Base-by-base conservation (phyloP, 495 filamentous ascomycete species). In the Tuber indicum region DNA sequence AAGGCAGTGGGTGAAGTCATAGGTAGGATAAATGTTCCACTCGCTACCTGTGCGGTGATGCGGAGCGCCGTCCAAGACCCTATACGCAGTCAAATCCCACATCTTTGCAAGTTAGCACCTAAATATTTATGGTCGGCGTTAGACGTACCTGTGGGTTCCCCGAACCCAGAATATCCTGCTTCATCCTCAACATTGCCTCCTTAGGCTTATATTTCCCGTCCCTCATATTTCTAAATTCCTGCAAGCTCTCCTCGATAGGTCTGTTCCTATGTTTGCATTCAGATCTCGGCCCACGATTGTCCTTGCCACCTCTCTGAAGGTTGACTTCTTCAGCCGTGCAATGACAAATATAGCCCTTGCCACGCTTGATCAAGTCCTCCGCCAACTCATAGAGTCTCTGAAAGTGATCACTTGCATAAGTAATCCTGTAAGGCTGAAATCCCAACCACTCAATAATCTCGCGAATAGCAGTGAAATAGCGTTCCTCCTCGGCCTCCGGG, bases 121-220 rank as follows among this genome's bases (percentile, higher is more conserved):
- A 16, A n/a, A 32, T 21, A 12, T 16, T n/a, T n/a, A 44, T 39
- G 14, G 12, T n/a, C 26, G 9, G 21, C 32, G 1, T 7, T 72
- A 36, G 9, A 41, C 5, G 16, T 21, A 92, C 89, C 84, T 92
- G 91, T 3, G 91, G 90, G 82, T 92, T 92, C 23, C 87, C 87
- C 77, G 85, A 87, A 70, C 86, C 84, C 6, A 89, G 74, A 17
- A 82, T 82, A 83, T 91, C 88, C 86, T 92, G 94, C 85, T 97
- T 97, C 94, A 98, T 97, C 74, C 96, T 91, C 70, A 99, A 85
- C 79, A 93, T 93, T 4, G 94, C 96, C 81, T 93, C 92, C 79
- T 91, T 89, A 3, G 96, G 92, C 83, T 91, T 91, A 84, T 98
- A 98, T 84, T 93, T 91, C 39, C 96, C 96, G 83, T 95, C 93